These are phyloP conservation scores for Sugiyamaella qingdaonensis DNA, from an alignment of 805 yeast genomes.

Conservation along the genomic window DNA sequence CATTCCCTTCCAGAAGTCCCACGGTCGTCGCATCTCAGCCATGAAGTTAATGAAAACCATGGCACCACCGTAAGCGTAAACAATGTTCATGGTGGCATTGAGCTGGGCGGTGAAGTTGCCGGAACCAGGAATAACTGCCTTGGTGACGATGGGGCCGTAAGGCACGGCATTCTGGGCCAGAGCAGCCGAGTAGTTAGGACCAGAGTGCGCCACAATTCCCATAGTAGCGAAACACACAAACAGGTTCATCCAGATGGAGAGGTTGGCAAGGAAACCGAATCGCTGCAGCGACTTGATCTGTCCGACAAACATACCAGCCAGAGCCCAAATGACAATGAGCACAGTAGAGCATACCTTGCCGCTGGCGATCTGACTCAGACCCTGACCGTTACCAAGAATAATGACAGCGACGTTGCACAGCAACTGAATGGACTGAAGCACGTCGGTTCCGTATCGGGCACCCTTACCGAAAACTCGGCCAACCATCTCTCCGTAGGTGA, in stretches of 20 bases:
- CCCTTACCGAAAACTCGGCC: conserved; percentile 38
- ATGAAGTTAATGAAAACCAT: conserved; percentile 45
- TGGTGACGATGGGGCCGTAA: conserved; percentile 21
- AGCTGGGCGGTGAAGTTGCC: conserved; percentile 31
- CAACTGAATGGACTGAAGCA: conserved; percentile 41
- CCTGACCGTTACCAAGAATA: conserved; percentile 41
- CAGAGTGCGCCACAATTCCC: conserved; percentile 37
- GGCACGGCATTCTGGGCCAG: conserved; percentile 10
- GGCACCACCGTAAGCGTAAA: conserved; percentile 51
- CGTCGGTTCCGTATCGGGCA: conserved; percentile 34
- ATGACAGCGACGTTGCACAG: conserved; percentile 43
- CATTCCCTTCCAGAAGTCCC: conserved; percentile 49
- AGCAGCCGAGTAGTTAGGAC: conserved; percentile 34
- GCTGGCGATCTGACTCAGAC: conserved; percentile 38
- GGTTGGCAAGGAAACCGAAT: conserved; percentile 41
- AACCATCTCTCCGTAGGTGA: conserved; percentile 41
- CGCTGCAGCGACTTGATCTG: conserved; percentile 39
- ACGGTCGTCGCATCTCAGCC: conserved; percentile 47
- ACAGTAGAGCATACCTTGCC: conserved; percentile 38
- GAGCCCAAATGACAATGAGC: conserved; percentile 41
- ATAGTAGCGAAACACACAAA: conserved; percentile 42
- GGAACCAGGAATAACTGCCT: conserved; percentile 29
- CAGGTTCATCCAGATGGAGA: conserved; percentile 47
- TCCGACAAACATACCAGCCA: conserved; percentile 42
- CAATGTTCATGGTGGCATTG: conserved; percentile 42